Evolutionary conservation across 2,329 filamentous ascomycete species (phyloP).

Genomic region (Thielaviopsis cerberus): DNA sequence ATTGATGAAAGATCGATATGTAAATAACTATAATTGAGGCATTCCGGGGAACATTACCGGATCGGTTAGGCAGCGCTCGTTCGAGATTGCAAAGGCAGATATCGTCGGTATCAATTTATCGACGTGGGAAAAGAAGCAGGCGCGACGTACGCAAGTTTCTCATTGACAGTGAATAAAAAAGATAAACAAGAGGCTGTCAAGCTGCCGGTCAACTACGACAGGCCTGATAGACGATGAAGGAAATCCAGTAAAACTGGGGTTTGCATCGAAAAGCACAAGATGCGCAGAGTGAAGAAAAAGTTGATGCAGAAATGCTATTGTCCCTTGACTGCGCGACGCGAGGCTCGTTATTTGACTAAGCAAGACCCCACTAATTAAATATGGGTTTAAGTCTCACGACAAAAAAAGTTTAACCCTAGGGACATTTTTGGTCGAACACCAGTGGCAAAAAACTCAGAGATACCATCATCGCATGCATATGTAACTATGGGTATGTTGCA

Average conservation of each 20-base stretch:
- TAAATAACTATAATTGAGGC: not conserved
- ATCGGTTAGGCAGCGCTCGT: not conserved
- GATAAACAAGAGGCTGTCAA: not conserved
- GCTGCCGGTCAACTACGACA: not conserved
- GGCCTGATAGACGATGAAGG: not conserved
- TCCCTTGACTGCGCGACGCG: constrained; percentile 8
- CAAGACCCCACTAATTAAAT: not conserved
- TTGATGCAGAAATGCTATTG: not conserved
- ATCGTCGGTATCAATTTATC: not conserved
- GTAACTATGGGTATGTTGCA: no score
- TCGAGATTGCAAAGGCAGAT: not conserved
- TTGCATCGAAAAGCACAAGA: not conserved
- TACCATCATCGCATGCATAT: no score
- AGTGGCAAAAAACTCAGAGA: no score
- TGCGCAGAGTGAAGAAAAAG: not conserved
- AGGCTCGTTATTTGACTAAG: constrained; percentile 11
- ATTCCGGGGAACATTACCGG: not conserved
- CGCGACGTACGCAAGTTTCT: not conserved
- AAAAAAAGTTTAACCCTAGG: no score
- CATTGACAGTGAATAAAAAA: not conserved
- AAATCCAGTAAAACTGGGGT: not conserved
- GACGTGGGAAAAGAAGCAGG: not conserved
- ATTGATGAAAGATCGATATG: not conserved
- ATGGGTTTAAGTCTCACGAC: no score
- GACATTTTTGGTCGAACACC: no score